Percentiles rank a stretch among this genome's conserved stretches.
phyloP scores from a whole-genome alignment of 169 alveolate genomes.

The Perkinsus marinus region DNA sequence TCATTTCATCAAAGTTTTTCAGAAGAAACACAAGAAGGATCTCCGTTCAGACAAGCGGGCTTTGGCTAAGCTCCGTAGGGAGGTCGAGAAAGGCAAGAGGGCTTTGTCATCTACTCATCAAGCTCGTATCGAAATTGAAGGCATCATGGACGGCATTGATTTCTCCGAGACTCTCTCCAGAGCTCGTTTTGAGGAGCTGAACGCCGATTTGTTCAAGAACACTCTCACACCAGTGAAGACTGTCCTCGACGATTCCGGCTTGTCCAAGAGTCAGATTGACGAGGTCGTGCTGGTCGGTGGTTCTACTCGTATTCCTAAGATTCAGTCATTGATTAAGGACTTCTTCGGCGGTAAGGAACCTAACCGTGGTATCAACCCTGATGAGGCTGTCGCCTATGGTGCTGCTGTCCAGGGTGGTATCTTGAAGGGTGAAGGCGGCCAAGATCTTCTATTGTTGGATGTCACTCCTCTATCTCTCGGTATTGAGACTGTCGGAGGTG shows the following conservation, averaged over 20 bases:
- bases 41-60: conserved; percentile 82
- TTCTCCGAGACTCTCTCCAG: conserved; percentile 72
- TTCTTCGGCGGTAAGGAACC: conserved; percentile 84
- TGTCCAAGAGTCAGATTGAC: conserved; percentile 68
- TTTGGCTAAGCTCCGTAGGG: conserved; percentile 88
- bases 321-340: conserved; percentile 73
- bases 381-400: conserved; percentile 87
- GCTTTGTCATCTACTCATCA: conserved; percentile 73
- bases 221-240: conserved; percentile 71
- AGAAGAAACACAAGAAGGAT: conserved; percentile 80
- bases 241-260: conserved; percentile 67
- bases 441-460: conserved; percentile 75
- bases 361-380: conserved; percentile 81
- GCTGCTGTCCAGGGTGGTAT: conserved; percentile 89
- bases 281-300: conserved; percentile 94
- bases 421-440: conserved; percentile 71
- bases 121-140: conserved; percentile 60
- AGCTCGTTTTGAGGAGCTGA: conserved; percentile 82
- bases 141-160: conserved; percentile 65
- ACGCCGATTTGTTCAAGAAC: conserved; percentile 66
- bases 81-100: conserved; percentile 94
- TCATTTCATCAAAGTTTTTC: conserved; percentile 79
- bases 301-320: conserved; percentile 83
- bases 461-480: conserved; percentile 88
- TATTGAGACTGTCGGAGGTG: conserved; percentile 92